These are phyloP conservation scores for Euphorbia peplus DNA, from an alignment of 345 rosid genomes.

Conservation along the genomic window DNA sequence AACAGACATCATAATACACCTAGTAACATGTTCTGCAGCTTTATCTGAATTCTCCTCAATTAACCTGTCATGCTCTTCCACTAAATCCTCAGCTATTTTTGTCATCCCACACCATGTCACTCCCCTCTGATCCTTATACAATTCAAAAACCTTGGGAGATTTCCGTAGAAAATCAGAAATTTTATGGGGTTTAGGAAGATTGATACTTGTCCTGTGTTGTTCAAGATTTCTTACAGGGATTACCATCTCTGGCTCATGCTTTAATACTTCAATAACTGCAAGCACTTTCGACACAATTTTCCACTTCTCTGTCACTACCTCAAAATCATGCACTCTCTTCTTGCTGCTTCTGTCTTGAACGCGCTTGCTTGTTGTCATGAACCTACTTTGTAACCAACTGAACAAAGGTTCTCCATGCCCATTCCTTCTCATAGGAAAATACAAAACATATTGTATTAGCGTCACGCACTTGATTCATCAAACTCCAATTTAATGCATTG, in stretches of 20 bases:
- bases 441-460: constrained; percentile 30
- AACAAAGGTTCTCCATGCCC: constrained; percentile 15
- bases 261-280: constrained; percentile 60
- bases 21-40: constrained; percentile 73
- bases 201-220: constrained; percentile 50
- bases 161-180: constrained; percentile 63
- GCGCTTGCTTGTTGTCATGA: constrained; percentile 72
- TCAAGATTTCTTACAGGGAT: constrained; percentile 52
- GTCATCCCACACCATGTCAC: constrained; percentile 82
- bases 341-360: constrained; percentile 72
- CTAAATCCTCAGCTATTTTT: constrained; percentile 49
- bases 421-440: constrained; percentile 37
- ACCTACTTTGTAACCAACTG: constrained; percentile 40
- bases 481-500: constrained; percentile 4
- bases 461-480: neutral
- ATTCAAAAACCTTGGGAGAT: constrained; percentile 70
- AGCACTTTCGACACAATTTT: constrained; percentile 56
- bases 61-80: constrained; percentile 56
- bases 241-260: constrained; percentile 71
- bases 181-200: constrained; percentile 63
- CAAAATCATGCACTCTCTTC: constrained; percentile 69
- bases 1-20: constrained; percentile 74
- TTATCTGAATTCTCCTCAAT: constrained; percentile 58
- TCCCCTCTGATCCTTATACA: constrained; percentile 74
- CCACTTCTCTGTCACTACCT: constrained; percentile 70